phyloP scores from a whole-genome alignment of 148 eudicot species.

The Bassia scoparia region DNA sequence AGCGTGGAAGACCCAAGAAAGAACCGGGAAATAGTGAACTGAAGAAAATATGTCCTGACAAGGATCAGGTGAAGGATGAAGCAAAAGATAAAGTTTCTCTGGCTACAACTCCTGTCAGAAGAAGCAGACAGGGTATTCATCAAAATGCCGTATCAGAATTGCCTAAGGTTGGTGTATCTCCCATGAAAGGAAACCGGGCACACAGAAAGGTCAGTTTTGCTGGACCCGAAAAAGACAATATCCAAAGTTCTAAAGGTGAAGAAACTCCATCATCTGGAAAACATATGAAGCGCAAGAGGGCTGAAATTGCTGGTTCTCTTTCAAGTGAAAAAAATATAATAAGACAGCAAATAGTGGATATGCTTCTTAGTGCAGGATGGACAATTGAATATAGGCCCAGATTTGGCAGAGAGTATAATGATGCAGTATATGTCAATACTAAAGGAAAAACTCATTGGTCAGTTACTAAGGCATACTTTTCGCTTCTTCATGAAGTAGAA shows the following conservation, averaged over 20 bases:
- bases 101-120: constrained; percentile 21
- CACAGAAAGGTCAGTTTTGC: constrained; percentile 7
- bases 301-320: constrained; percentile 20
- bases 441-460: constrained; percentile 76
- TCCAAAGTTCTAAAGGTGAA: constrained; percentile 21
- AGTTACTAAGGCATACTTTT: constrained; percentile 64
- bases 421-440: constrained; percentile 64
- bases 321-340: constrained; percentile 43
- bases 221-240: neutral
- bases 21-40: constrained; percentile 15
- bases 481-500: constrained; percentile 52
- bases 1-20: constrained; percentile 43
- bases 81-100: constrained; percentile 22
- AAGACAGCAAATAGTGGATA: constrained; percentile 53
- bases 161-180: constrained; percentile 6
- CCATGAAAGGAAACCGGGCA: neutral
- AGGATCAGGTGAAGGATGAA: constrained; percentile 18
- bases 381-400: constrained; percentile 65
- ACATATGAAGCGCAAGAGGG: constrained; percentile 18
- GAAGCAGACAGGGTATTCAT: constrained; percentile 10
- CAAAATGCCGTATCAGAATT: neutral
- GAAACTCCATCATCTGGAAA: constrained; percentile 17
- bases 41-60: constrained; percentile 20
- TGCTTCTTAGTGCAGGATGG: constrained; percentile 79
- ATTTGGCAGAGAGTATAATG: constrained; percentile 46